Evolutionary conservation across 2,329 filamentous ascomycete species (phyloP).

Genomic region (Colletotrichum sp.): DNA sequence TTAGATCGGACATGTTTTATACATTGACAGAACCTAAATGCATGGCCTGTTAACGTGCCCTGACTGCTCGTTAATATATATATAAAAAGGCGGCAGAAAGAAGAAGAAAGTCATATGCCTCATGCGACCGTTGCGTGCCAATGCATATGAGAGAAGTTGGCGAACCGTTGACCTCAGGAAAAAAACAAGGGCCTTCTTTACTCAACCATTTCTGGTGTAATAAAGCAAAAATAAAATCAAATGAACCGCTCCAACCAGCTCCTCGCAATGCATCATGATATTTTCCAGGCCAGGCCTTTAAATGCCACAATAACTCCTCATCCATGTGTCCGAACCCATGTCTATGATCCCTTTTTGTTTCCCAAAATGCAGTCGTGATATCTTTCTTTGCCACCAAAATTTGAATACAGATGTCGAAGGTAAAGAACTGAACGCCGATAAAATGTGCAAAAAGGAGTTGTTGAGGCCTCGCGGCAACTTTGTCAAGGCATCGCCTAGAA

Average conservation of each 20-base stretch:
- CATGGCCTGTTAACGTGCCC: neutral
- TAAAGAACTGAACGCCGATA: neutral
- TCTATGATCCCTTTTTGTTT: conserved; percentile 15
- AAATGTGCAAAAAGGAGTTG: neutral
- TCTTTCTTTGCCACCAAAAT: neutral
- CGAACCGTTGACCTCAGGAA: neutral
- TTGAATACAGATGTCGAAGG: neutral
- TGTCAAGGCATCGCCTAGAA: neutral
- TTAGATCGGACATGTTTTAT: neutral
- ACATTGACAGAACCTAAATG: neutral
- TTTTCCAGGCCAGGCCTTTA: conserved; percentile 19
- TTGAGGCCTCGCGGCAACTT: neutral
- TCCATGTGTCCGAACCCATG: neutral
- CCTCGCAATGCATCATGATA: conserved; percentile 18
- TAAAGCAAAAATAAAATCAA: neutral
- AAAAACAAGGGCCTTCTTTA: neutral
- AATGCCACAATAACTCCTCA: conserved; percentile 19
- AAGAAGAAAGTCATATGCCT: neutral
- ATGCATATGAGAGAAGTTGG: neutral
- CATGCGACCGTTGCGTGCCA: conserved; percentile 7
- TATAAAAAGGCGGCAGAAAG: neutral
- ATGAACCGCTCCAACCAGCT: conserved; percentile 10
- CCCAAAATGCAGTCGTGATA: conserved; percentile 9
- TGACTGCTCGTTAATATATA: neutral
- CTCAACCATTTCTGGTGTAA: neutral